Percentiles rank a stretch among this genome's conserved stretches.
These are phyloP conservation scores for Picea sitchensis DNA, from an alignment of 75 land plant species.

Conservation along the genomic window DNA sequence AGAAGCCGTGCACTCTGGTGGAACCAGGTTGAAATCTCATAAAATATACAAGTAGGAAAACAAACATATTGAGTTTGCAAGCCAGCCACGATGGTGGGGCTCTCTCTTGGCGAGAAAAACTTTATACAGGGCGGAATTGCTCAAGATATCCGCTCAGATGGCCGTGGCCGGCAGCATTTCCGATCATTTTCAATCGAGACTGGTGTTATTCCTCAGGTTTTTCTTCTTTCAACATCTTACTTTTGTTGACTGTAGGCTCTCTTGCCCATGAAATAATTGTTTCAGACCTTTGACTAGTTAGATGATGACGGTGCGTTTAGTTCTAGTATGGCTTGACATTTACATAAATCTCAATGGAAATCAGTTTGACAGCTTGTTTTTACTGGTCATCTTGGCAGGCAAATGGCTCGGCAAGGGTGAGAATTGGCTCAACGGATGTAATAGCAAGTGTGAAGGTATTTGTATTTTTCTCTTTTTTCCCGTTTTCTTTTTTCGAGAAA, in stretches of 20 bases:
- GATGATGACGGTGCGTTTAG: neutral
- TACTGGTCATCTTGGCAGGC: constrained; percentile 42
- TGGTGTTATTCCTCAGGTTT: constrained; percentile 92
- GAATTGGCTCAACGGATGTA: constrained; percentile 89
- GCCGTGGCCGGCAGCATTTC: constrained; percentile 67
- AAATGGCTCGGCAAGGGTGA: constrained; percentile 85
- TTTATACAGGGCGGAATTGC: constrained; percentile 76
- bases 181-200: constrained; percentile 70
- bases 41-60: too few species aligned
- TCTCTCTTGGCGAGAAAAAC: constrained; percentile 63
- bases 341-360: neutral
- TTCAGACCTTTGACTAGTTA: neutral
- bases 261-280: constrained; percentile 1
- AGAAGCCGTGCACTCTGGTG: too few species aligned
- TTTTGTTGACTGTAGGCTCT: neutral
- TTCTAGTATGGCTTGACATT: neutral
- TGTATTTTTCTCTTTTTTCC: neutral
- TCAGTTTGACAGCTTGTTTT: neutral
- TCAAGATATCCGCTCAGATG: constrained; percentile 83
- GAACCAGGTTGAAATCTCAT: too few species aligned
- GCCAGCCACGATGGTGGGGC: constrained; percentile 42
- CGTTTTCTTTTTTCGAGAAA: too few species aligned
- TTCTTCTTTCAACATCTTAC: neutral
- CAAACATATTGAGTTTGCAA: too few species aligned
- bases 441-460: constrained; percentile 90